Evolutionary conservation across 75 land plant genomes (phyloP), one percentile per base, ranked within the genome.

Genomic region (Larix kaempferi): DNA sequence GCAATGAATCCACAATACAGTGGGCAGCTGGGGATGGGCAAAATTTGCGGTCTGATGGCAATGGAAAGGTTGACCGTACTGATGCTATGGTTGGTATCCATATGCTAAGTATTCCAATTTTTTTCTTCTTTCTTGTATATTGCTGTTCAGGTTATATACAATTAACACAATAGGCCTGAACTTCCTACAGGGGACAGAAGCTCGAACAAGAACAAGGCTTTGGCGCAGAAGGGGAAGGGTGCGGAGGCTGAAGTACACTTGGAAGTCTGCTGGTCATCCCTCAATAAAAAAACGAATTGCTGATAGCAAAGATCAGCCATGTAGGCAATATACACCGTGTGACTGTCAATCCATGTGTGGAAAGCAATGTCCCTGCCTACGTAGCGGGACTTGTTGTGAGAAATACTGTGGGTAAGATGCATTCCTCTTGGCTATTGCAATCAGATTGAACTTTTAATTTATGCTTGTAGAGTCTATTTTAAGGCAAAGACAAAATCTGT

Each of bases 331-430:
- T 78, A 98, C 88, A 57, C 99, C 99, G 35, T 98, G 99, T 83
- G 73, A 79, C 56, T 98, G 99, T 79, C 86, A 88, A 79, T 82
- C 89, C 35, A 85, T 88, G 4, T 98, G 99, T 91, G 96, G 98
- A 72, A 95, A 93, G 74, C 88, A 89, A 67, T 98, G 99, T 71
- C 57, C 89, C 8, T 98, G 99, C 76, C 85, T 88, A 56, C 81
- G 82, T 1, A 98, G 88, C 86, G 99, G 94, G 6, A 98, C 96
- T 13, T 93, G 98, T 87, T 98, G 99, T 86, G 99, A 98, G 44
- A 98, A 98, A 78, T 98, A 98, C 79, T 98, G 99, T 79, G 98
- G 99, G 99, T 98, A 82, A 85, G 98, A 61, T 44, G 6, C 57
- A 73, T 21, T n/a, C 25, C 60, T 22, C 59, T n/a, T 64, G 12